These are phyloP conservation scores for Fusarium floridanum DNA, from an alignment of 2,329 filamentous ascomycete species.

Conservation along the genomic window DNA sequence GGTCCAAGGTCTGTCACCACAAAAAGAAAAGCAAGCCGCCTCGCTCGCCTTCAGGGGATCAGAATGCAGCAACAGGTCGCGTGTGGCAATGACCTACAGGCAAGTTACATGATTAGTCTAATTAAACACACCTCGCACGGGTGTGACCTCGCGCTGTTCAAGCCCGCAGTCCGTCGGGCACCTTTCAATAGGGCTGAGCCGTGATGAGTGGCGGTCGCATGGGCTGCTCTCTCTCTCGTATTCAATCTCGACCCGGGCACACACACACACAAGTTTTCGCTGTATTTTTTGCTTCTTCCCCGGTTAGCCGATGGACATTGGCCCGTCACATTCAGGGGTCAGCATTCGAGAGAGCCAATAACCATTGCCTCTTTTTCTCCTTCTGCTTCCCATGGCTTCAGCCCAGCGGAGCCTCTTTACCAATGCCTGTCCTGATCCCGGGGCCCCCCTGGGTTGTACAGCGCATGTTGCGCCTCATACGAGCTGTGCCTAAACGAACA, in stretches of 20 bases:
- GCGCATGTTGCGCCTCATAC: constrained; percentile 1
- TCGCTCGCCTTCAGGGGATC: neutral
- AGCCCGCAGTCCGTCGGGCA: neutral
- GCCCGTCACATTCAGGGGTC: neutral
- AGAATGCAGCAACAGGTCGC: constrained; percentile 44
- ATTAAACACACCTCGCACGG: constrained; percentile 9
- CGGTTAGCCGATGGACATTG: neutral
- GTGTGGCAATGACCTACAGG: constrained; percentile 22
- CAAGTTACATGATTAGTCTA: constrained; percentile 8
- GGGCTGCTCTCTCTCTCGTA: constrained; percentile 4
- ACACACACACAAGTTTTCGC: neutral
- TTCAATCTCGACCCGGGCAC: neutral
- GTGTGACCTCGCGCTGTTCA: neutral
- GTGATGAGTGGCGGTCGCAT: constrained; percentile 20
- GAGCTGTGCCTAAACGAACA: constrained; percentile 6
- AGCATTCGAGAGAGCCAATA: neutral
- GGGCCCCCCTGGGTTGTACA: neutral
- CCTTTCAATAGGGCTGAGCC: constrained; percentile 9
- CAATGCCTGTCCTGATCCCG: neutral
- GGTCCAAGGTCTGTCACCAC: no score
- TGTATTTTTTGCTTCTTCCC: constrained; percentile 7
- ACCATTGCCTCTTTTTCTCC: neutral
- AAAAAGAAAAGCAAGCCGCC: neutral
- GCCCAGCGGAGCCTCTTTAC: neutral
- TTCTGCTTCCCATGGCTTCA: neutral